Evolutionary conservation across 2,329 filamentous ascomycete species (phyloP).

Genomic region (Chaetomiaceae sp.): DNA sequence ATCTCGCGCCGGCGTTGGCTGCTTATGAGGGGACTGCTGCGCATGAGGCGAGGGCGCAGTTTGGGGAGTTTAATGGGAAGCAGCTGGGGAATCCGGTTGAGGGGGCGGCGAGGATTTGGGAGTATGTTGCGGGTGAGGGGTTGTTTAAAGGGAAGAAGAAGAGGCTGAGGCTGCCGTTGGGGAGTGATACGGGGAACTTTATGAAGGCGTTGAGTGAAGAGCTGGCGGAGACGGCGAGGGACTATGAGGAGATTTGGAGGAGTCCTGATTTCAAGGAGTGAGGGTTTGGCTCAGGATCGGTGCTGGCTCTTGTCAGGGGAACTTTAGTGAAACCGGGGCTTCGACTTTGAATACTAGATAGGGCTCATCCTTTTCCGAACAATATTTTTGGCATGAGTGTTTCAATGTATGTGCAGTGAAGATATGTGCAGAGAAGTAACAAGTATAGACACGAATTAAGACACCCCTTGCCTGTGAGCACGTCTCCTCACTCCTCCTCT

Average conservation of each 20-base stretch:
- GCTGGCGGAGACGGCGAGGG: constrained; percentile 8
- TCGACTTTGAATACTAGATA: too few relatives aligned
- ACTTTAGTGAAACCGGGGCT: too few relatives aligned
- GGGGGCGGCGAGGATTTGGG: constrained; percentile 34
- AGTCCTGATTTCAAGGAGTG: constrained; percentile 18
- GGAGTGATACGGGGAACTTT: constrained; percentile 31
- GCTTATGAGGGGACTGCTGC: not conserved
- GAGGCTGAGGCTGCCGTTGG: constrained; percentile 33
- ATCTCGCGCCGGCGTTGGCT: not conserved
- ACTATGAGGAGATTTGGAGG: constrained; percentile 15
- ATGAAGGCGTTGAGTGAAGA: constrained; percentile 29
- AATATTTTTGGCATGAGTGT: too few relatives aligned
- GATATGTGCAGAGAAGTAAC: too few relatives aligned
- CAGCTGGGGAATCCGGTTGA: not conserved
- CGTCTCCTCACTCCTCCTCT: too few relatives aligned
- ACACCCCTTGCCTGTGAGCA: too few relatives aligned
- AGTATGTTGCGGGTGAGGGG: constrained; percentile 34
- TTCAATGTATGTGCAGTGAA: too few relatives aligned
- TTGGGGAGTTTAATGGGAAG: not conserved
- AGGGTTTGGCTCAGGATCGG: not conserved
- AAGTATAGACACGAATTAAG: too few relatives aligned
- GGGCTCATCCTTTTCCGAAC: too few relatives aligned
- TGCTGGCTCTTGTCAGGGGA: too few relatives aligned
- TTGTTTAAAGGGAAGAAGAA: constrained; percentile 29
- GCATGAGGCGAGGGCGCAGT: not conserved